Conservation (phyloP, 164 flowering plant species). For the Vitis rotundifolia region DNA sequence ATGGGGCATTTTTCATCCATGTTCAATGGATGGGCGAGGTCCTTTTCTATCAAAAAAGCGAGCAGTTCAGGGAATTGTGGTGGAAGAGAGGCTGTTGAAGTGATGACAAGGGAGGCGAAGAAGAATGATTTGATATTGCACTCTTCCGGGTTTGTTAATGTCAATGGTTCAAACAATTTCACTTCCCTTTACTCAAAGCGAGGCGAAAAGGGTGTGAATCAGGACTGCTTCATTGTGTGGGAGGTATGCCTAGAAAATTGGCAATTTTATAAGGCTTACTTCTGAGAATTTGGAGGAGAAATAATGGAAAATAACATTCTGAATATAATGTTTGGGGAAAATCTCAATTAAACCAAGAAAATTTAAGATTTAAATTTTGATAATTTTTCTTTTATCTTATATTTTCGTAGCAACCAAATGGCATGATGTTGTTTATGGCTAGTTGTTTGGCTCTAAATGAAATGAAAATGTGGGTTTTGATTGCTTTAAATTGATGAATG, state of each 20-base stretch:
- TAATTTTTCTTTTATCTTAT: too few relatives aligned
- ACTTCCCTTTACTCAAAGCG: constrained; percentile 62
- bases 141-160: constrained; percentile 57
- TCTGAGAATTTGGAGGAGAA: neutral
- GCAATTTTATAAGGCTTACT: neutral
- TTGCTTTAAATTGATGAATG: constrained; percentile 1
- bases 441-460: neutral
- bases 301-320: neutral
- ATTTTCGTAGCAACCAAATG: too few relatives aligned
- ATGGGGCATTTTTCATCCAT: constrained; percentile 74
- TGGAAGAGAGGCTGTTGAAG: constrained; percentile 60
- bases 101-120: constrained; percentile 75
- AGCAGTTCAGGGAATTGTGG: constrained; percentile 35
- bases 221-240: constrained; percentile 90
- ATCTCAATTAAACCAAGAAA: too few relatives aligned
- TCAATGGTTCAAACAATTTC: constrained; percentile 57
- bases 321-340: neutral
- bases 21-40: constrained; percentile 65
- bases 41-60: constrained; percentile 44
- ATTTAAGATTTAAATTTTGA: too few relatives aligned
- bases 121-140: constrained; percentile 65
- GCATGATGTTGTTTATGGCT: too few relatives aligned
- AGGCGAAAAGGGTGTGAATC: constrained; percentile 87
- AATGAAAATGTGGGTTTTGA: neutral
- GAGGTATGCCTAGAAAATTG: constrained; percentile 50